Evolutionary conservation across 2,329 filamentous ascomycete genomes (phyloP), one percentile per base, ranked within the genome.

Genomic region (Talaromyces islandicus): DNA sequence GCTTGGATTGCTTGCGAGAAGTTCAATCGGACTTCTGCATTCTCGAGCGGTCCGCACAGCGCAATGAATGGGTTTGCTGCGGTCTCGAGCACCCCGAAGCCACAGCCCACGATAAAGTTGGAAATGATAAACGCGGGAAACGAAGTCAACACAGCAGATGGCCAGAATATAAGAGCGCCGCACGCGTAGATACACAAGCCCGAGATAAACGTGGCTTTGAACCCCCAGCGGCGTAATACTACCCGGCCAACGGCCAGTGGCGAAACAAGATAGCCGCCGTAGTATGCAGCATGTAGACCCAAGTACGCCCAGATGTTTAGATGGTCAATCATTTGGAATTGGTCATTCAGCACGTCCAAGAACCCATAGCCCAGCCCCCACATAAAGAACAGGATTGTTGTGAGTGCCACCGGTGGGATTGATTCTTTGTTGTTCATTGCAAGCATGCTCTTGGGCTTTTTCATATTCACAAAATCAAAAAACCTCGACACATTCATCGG

Each of bases 351-450:
- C 0, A 88, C 88, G 68, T 94, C 91, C 6, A 96, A 79, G 1
- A 96, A 81, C 0, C 92, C 92, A 67, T 96, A 96, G 0, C 91
- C 92, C 60, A 96, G 88, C 0, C 92, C 92, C 92, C 91, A 96
- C 2, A 96, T 78, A 64, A 96, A 86, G 75, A 96, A 96, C 0
- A 96, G 78, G 7, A 92, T 83, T 1, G 89, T 90, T 24, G 95
- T 91, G 64, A 91, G 64, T 1, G 81, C 75, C 24, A 84, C 78
- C 0, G 84, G 83, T 41, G 82, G 81, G 10, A 86, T 68, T 0
- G 83, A 85, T 64, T 87, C 83, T 57, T 76, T 75, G 62, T 81
- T 83, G 32, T 76, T 84, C 69, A 86, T 72, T 17, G 85, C 78
- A 1, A 86, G 78, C 74, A 87, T 82, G 63, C 83, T 85, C 66